These are phyloP conservation scores for Dactylellina cionopaga DNA, from an alignment of 2,329 filamentous ascomycete genomes.

Conservation along the genomic window DNA sequence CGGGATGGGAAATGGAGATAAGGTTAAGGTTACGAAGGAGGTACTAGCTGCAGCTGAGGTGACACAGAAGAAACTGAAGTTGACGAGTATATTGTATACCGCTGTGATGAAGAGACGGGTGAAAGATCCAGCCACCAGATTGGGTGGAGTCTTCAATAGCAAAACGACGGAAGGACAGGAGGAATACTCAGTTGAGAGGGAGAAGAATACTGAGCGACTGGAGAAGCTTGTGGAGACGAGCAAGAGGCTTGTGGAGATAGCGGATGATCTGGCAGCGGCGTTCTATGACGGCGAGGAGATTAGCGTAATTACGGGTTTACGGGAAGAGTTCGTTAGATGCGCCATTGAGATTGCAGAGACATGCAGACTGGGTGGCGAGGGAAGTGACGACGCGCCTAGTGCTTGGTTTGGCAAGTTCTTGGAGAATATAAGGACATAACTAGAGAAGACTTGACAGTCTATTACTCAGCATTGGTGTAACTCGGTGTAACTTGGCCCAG, in stretches of 20 bases:
- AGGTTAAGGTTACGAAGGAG: constrained; percentile 44
- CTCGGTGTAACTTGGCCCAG: too few species aligned
- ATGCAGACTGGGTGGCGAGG: constrained; percentile 13
- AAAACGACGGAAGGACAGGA: constrained; percentile 14
- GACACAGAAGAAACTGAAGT: constrained; percentile 45
- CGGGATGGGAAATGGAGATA: constrained; percentile 16
- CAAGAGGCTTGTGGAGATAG: constrained; percentile 30
- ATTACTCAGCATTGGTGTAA: neutral
- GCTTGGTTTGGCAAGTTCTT: constrained; percentile 49
- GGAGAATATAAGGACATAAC: constrained; percentile 30
- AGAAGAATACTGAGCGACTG: constrained; percentile 27
- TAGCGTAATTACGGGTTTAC: constrained; percentile 6
- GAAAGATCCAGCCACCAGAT: constrained; percentile 25
- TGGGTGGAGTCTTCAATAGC: constrained; percentile 19
- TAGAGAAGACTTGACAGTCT: neutral
- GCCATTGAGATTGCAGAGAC: constrained; percentile 27
- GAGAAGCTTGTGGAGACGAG: constrained; percentile 33
- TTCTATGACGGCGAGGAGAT: constrained; percentile 45
- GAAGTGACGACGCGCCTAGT: constrained; percentile 29
- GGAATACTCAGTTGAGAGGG: constrained; percentile 36
- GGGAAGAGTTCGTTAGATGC: constrained; percentile 21
- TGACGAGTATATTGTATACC: constrained; percentile 47
- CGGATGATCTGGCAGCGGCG: constrained; percentile 34
- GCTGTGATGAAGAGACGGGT: constrained; percentile 47
- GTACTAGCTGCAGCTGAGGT: constrained; percentile 26